These are phyloP conservation scores for Venturia aucupariae DNA, from an alignment of 2,329 filamentous ascomycete species.

Conservation along the genomic window DNA sequence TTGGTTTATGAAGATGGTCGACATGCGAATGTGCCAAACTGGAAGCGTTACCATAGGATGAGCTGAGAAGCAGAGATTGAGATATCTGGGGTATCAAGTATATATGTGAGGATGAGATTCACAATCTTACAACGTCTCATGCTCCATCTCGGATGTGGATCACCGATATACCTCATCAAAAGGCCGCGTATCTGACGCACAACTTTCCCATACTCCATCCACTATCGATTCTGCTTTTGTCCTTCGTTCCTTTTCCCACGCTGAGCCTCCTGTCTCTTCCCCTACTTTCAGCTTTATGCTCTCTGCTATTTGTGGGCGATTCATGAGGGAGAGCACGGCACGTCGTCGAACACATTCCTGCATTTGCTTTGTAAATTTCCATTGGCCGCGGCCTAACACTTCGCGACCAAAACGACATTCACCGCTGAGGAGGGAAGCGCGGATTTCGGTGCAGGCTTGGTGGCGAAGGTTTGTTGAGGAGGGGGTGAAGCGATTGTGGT, in stretches of 20 bases:
- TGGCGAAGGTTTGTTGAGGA: constrained; percentile 77
- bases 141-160: not conserved
- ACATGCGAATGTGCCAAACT: no score
- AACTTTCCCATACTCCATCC: constrained; percentile 98
- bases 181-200: constrained; percentile 84
- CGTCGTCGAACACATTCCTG: constrained; percentile 82
- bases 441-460: constrained; percentile 92
- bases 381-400: constrained; percentile 75
- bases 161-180: constrained; percentile 94
- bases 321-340: constrained; percentile 49
- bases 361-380: constrained; percentile 64
- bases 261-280: not conserved
- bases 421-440: constrained; percentile 83
- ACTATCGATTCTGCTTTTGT: constrained; percentile 79
- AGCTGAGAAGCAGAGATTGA: not conserved
- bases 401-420: constrained; percentile 89
- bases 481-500: constrained; percentile 84
- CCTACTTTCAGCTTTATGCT: constrained; percentile 44
- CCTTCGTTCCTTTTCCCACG: constrained; percentile 49
- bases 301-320: constrained; percentile 69
- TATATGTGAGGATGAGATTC: not conserved
- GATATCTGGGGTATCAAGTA: not conserved
- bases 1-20: no score
- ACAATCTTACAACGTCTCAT: not conserved
- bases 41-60: no score